These are phyloP conservation scores for Hypoxylon sp. DNA, from an alignment of 2,329 filamentous ascomycete genomes.

Conservation along the genomic window DNA sequence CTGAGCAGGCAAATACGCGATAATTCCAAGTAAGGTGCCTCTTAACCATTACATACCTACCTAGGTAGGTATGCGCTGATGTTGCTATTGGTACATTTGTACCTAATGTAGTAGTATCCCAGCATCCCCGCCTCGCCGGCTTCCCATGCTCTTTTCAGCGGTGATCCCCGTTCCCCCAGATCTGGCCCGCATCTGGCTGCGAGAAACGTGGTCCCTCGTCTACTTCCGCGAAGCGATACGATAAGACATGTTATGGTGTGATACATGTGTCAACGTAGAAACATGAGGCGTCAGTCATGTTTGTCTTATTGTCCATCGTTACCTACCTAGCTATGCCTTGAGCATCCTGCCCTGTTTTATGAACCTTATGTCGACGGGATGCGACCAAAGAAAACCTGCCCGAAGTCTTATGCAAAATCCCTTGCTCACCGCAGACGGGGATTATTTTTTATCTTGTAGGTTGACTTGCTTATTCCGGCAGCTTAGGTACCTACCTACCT, in stretches of 20 bases:
- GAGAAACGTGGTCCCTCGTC: constrained; percentile 16
- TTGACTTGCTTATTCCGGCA: constrained; percentile 2
- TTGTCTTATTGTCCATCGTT: constrained; percentile 1
- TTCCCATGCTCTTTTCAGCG: constrained; percentile 24
- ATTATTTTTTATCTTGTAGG: constrained; percentile 22
- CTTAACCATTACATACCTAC: not conserved
- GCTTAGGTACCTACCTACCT: not conserved
- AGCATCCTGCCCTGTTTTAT: not conserved
- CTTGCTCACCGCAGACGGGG: constrained; percentile 27
- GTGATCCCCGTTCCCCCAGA: constrained; percentile 31
- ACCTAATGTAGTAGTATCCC: constrained; percentile 10
- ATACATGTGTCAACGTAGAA: constrained; percentile 19
- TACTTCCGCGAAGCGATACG: constrained; percentile 13
- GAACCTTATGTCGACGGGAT: constrained; percentile 19
- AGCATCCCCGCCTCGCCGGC: constrained; percentile 21
- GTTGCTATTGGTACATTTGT: not conserved
- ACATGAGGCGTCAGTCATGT: constrained; percentile 14
- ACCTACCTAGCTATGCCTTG: constrained; percentile 8
- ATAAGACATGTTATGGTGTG: constrained; percentile 14
- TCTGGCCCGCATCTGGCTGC: constrained; percentile 21
- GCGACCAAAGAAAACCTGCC: constrained; percentile 21
- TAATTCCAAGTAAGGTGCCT: constrained; percentile 30
- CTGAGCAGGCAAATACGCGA: constrained; percentile 19
- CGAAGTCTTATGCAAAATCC: constrained; percentile 18
- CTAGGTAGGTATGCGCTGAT: not conserved